Evolutionary conservation across 1,284 basidiomycete species (phyloP), one percentile per base, ranked within the genome.

Genomic region (Fomitopsis pinicola): DNA sequence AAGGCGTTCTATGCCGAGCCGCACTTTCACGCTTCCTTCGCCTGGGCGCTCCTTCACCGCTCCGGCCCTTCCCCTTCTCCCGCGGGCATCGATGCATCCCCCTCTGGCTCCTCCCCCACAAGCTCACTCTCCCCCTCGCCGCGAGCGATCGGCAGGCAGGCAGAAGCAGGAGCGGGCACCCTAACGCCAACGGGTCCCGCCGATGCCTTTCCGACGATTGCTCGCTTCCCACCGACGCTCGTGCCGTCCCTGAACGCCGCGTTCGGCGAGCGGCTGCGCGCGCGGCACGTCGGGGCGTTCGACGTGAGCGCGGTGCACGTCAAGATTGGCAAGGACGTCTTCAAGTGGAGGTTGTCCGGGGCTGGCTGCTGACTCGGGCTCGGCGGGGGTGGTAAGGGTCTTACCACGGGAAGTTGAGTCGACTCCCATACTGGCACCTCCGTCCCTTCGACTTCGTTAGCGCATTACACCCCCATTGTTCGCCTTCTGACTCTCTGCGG

Each of bases 1-100:
- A 84, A 85, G 67, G 80, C 82, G 59, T 94, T 89, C 73, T 94
- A 95, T 71, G 68, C 76, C 26, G 76, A 82, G 45, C 90, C 93
- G 17, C 82, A 85, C 36, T 94, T 93, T 68, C 93, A 95, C 69
- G 82, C 86, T 12, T 94, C 92, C 1, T 82, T 95, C 58, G 91
- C 84, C 9, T 94, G 93, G 92, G 85, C 87, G 10, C 77, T 92
- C 58, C 28, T 60, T 10, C 26, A 45, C 35, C 28, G 12, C 22
- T 33, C 54, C 28, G 7, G 2, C 5, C 28, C 22, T 33, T 33
- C 38, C 35, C 5, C 22, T 42, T 36, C 26, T 22, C 45, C 46
- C 28, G 48, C 28, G 28, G 28, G 22, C 12, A 33, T 33, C 30
- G 30, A 33, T 5, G n/a, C 33, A 53, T 4, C 36, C 8, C 38